Evolutionary conservation across 108 stramenopile species (phyloP).

Genomic region (Parietichytrium sp.): DNA sequence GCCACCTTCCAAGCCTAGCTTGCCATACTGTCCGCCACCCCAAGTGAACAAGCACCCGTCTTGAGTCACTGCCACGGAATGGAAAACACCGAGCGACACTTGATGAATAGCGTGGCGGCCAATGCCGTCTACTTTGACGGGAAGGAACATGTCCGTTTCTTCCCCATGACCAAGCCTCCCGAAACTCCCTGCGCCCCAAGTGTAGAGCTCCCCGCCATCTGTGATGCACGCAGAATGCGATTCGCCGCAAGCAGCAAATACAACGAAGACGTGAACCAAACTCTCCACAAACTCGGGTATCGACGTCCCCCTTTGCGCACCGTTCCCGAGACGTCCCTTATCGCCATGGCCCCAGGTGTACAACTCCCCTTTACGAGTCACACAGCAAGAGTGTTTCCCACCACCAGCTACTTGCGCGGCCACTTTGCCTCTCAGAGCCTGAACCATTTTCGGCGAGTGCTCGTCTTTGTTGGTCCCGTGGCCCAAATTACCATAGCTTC

Average conservation of each 20-base stretch:
- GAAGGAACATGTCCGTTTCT: not conserved
- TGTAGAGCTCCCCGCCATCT: not conserved
- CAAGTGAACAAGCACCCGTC: not conserved
- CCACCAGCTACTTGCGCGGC: not conserved
- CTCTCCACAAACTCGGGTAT: not conserved
- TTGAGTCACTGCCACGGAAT: not conserved
- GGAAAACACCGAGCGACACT: constrained; percentile 24
- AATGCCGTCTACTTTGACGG: not conserved
- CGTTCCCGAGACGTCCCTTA: constrained; percentile 23
- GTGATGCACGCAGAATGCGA: not conserved
- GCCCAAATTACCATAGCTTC: constrained; percentile 22
- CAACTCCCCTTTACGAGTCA: not conserved
- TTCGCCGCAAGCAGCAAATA: constrained; percentile 7
- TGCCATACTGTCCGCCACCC: constrained; percentile 17
- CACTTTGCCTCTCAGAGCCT: not conserved
- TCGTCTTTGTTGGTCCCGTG: constrained; percentile 34
- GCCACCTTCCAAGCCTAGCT: constrained; percentile 17
- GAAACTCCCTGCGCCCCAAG: not conserved
- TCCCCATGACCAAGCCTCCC: not conserved
- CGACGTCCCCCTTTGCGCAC: not conserved
- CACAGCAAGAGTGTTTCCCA: constrained; percentile 11
- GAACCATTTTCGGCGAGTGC: not conserved
- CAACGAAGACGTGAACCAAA: not conserved
- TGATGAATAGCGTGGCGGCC: not conserved
- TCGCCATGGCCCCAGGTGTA: constrained; percentile 31